These are phyloP conservation scores for Cytospora leucostoma DNA, from an alignment of 2,329 filamentous ascomycete species.

Conservation along the genomic window DNA sequence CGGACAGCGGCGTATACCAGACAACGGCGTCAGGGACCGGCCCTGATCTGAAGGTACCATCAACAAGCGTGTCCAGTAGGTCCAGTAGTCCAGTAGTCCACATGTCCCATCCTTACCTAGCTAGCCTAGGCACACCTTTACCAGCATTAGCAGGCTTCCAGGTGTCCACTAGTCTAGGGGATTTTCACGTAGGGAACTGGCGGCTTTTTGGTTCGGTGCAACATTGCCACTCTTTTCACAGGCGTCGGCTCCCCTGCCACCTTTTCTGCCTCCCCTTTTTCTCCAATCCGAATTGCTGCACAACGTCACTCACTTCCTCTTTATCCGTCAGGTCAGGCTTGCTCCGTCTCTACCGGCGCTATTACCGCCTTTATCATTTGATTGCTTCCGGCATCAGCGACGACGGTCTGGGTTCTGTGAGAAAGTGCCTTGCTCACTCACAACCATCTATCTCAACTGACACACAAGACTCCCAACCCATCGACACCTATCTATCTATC, in stretches of 20 bases:
- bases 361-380: slow-evolving; percentile 12
- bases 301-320: slow-evolving; percentile 18
- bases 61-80: slow-evolving; percentile 3
- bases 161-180: slow-evolving; percentile 19
- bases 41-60: slow-evolving; percentile 26
- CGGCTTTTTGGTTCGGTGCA: slow-evolving; percentile 22
- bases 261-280: slow-evolving; percentile 23
- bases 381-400: slow-evolving; percentile 13
- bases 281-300: slow-evolving; percentile 24
- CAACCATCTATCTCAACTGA: neutral
- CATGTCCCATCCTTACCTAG: no score
- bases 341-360: slow-evolving; percentile 9
- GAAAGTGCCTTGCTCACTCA: neutral
- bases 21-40: slow-evolving; percentile 25
- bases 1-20: slow-evolving; percentile 1
- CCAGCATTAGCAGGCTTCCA: slow-evolving; percentile 22
- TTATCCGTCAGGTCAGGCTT: slow-evolving; percentile 14
- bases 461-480: neutral
- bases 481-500: neutral
- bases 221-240: slow-evolving; percentile 25
- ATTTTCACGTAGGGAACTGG: slow-evolving; percentile 26
- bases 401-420: slow-evolving; percentile 5
- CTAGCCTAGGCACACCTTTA: neutral
- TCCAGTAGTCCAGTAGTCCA: no score
- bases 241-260: slow-evolving; percentile 28